These are phyloP conservation scores for Pholiota conissans DNA, from an alignment of 768 basidiomycete species.

Conservation along the genomic window DNA sequence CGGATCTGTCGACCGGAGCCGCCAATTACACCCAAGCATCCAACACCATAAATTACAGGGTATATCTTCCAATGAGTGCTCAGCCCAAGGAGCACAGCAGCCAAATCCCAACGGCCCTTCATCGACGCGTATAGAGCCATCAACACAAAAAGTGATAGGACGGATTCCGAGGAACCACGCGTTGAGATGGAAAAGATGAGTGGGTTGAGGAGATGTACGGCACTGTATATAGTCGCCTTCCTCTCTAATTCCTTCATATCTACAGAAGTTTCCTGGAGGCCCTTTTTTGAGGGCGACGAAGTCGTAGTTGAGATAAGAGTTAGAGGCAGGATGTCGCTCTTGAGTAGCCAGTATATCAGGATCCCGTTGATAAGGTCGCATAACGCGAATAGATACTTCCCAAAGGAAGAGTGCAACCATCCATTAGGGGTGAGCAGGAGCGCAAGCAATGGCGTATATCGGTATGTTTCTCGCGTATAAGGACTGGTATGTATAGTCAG, in stretches of 20 bases:
- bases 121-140: conserved; percentile 62
- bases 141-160: conserved; percentile 80
- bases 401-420: conserved; percentile 81
- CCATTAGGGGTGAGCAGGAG: conserved; percentile 79
- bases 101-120: conserved; percentile 55
- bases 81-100: conserved; percentile 76
- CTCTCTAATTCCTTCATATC: conserved; percentile 11
- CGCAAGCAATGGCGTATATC: conserved; percentile 94
- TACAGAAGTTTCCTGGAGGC: not conserved
- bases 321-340: conserved; percentile 45
- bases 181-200: conserved; percentile 96
- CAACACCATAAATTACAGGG: conserved; percentile 87
- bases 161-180: conserved; percentile 91
- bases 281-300: conserved; percentile 4
- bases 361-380: conserved; percentile 82
- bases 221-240: conserved; percentile 57
- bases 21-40: conserved; percentile 61
- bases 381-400: conserved; percentile 84
- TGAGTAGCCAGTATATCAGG: conserved; percentile 65
- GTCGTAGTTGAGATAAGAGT: not conserved
- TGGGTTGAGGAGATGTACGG: conserved; percentile 87
- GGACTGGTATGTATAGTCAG: conserved; percentile 53
- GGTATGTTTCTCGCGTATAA: conserved; percentile 89
- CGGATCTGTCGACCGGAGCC: conserved; percentile 12
- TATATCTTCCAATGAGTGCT: conserved; percentile 98